Percentiles rank a stretch among this genome's conserved stretches.
Conservation (phyloP, 2,329 filamentous ascomycete genomes). For the Alternaria arborescens region DNA sequence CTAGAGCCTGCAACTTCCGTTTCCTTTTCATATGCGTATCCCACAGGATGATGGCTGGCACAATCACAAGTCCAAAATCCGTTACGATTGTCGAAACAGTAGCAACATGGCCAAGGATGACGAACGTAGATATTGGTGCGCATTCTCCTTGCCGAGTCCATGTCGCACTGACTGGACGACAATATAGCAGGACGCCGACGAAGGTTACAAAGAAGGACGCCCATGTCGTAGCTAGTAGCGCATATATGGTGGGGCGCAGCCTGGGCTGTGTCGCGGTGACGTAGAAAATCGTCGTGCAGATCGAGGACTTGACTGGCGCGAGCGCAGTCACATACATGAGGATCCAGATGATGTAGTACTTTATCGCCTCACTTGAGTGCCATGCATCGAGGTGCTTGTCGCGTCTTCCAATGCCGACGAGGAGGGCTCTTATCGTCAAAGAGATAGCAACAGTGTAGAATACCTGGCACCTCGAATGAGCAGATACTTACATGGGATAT, state of each 20-base stretch:
- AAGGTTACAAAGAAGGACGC: not conserved
- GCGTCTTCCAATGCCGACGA: not conserved
- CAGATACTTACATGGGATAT: not conserved
- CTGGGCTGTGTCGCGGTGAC: not conserved
- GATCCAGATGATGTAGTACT: not conserved
- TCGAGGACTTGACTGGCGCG: not conserved
- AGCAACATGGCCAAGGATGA: not conserved
- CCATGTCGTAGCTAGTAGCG: not conserved
- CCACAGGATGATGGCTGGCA: not conserved
- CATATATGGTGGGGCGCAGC: not conserved
- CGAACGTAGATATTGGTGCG: not conserved
- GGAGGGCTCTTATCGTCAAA: not conserved
- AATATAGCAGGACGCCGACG: not conserved
- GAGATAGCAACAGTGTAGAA: not conserved
- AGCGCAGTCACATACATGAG: not conserved
- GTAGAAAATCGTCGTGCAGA: not conserved
- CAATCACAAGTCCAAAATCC: not conserved
- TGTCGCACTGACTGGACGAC: not conserved
- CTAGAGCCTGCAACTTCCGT: not conserved
- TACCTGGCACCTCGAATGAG: not conserved
- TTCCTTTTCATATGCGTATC: not conserved
- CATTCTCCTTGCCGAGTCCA: not conserved
- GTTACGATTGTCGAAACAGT: not conserved
- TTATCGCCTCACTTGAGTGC: not conserved
- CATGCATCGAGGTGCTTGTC: not conserved